Evolutionary conservation across 768 basidiomycete genomes (phyloP), one percentile per base, ranked within the genome.

Genomic region (Auricularia sp.): DNA sequence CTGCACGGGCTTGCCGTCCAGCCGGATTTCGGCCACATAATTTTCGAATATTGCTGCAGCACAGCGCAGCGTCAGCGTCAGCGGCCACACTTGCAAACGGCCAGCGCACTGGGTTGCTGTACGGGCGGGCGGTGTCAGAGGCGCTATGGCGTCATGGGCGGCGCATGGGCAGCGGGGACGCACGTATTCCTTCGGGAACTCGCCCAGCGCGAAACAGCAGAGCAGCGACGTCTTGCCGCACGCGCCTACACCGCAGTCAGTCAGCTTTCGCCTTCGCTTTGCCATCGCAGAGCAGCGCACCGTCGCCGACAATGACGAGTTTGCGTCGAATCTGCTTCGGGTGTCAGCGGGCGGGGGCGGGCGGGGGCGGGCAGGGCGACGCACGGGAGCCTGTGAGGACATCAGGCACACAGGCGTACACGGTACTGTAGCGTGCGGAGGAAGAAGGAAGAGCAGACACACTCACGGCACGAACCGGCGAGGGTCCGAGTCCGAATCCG

Each of bases 1-100:
- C 75, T 98, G 95, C 18, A 99, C 93, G 43, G 95, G 92, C 76
- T 98, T 98, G 68, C 94, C 94, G 76, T 99, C 97, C 62, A 99
- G 80, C 69, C 93, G 82, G 71, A 99, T 98, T 80, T 99, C 97
- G 59, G 97, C 96, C 68, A 98, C 96, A 77, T 96, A 98, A 73
- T 98, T 99, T 76, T 98, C 95, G 72, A 98, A 98, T 61, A 98
- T 90, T 68, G 94, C 94, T 95, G 74, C 44, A 66, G 64, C 36
- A 42, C 33, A 60, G 36, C 39, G 47, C 51, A n/a, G n/a, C 63
- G 64, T 51, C 29, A 53, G 58, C 60, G 36, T n/a, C n/a, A n/a
- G 36, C 47, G 18, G 36, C 44, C 35, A 23, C 11, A 54, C 1
- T 12, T n/a, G 65, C n/a, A 33, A 53, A 8, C 34, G 62, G 63